Evolutionary conservation across 805 yeast species (phyloP).

Genomic region (Cyberlindnera americana): DNA sequence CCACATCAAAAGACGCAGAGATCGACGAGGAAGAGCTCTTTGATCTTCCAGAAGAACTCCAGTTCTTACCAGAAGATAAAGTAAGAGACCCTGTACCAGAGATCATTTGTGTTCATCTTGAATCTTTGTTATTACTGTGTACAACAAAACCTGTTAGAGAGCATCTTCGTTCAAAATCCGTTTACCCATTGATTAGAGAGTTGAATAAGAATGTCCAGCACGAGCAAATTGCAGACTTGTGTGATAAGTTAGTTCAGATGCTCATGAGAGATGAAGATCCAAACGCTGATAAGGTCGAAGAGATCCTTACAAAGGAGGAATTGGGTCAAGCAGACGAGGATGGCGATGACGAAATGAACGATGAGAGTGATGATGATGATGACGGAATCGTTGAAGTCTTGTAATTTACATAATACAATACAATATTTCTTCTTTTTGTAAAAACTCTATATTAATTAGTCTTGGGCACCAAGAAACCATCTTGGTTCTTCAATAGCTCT

Average conservation of each 20-base stretch:
- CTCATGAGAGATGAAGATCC: constrained; percentile 83
- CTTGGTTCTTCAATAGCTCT: constrained; percentile 50
- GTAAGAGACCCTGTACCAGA: constrained; percentile 67
- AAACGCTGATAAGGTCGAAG: constrained; percentile 41
- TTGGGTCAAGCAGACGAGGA: constrained; percentile 39
- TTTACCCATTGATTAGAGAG: constrained; percentile 84
- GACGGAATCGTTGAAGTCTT: constrained; percentile 19
- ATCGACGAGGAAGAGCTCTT: constrained; percentile 82
- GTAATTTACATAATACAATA: neutral
- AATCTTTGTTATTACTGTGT: constrained; percentile 73
- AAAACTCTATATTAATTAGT: too few species aligned
- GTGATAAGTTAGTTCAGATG: constrained; percentile 85
- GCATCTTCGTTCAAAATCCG: constrained; percentile 71
- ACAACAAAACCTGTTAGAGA: constrained; percentile 75
- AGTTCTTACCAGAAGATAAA: constrained; percentile 71
- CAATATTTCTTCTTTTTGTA: too few species aligned
- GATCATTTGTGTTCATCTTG: constrained; percentile 69
- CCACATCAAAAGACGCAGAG: constrained; percentile 66
- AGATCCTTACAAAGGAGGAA: constrained; percentile 44
- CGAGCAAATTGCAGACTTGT: constrained; percentile 56
- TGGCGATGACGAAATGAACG: constrained; percentile 28
- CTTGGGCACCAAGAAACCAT: constrained; percentile 29
- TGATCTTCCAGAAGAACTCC: constrained; percentile 84
- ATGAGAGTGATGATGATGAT: constrained; percentile 25
- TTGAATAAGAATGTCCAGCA: constrained; percentile 58